Evolutionary conservation across 768 basidiomycete genomes (phyloP).

Genomic region (Mycena galericulata): DNA sequence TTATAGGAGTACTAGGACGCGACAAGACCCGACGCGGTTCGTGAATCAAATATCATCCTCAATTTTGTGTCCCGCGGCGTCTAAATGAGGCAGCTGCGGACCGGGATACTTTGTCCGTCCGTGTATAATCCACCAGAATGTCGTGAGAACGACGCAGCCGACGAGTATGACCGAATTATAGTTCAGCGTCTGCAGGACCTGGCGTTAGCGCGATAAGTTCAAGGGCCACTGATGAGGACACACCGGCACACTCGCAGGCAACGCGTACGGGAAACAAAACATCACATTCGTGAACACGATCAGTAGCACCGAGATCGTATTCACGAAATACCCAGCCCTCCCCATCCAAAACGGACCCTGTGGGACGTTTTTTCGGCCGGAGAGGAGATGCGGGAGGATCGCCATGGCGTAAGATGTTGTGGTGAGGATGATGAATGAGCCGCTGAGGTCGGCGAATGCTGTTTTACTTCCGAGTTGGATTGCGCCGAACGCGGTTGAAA

Average conservation of each 20-base stretch:
- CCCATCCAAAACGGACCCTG: conserved; percentile 34
- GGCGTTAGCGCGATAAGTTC: neutral
- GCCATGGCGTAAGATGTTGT: conserved; percentile 33
- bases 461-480: conserved; percentile 32
- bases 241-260: conserved; percentile 26
- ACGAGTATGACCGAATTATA: conserved; percentile 32
- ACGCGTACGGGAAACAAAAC: conserved; percentile 32
- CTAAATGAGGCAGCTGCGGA: conserved; percentile 24
- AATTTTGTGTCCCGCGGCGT: conserved; percentile 15
- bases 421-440: conserved; percentile 30
- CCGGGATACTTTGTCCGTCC: conserved; percentile 26
- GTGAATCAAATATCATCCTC: conserved; percentile 19
- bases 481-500: conserved; percentile 24
- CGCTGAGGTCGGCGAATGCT: conserved; percentile 29
- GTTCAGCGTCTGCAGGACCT: conserved; percentile 17
- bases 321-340: conserved; percentile 19
- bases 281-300: conserved; percentile 30
- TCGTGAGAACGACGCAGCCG: conserved; percentile 22
- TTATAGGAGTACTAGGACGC: too few relatives aligned
- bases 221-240: neutral
- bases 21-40: too few relatives aligned
- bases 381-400: conserved; percentile 30
- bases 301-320: conserved; percentile 23
- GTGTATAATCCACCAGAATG: conserved; percentile 30
- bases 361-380: conserved; percentile 25